These are phyloP conservation scores for Ichthyophthirius multifiliis DNA, from an alignment of 169 alveolate species.

Conservation along the genomic window DNA sequence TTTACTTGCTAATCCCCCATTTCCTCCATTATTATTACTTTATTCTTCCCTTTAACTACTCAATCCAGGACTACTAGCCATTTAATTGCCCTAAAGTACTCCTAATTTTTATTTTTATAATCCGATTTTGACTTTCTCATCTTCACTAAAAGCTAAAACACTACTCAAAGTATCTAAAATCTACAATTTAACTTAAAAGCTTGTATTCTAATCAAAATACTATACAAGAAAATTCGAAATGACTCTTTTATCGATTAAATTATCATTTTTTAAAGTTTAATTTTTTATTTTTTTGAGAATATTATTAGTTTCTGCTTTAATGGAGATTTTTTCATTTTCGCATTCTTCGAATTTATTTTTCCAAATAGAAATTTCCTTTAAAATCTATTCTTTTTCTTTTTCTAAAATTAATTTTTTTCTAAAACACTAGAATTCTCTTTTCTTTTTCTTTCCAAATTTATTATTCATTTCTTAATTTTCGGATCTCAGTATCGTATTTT, in stretches of 20 bases:
- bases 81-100: neutral
- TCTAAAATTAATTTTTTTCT: neutral
- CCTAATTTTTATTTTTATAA: neutral
- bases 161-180: neutral
- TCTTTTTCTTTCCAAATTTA: neutral
- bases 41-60: no score
- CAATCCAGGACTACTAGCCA: no score
- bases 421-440: neutral
- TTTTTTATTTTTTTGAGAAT: neutral
- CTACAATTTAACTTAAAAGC: neutral
- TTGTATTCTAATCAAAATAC: neutral
- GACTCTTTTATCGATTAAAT: neutral
- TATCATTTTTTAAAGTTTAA: neutral
- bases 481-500: neutral
- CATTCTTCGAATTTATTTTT: neutral
- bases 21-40: neutral
- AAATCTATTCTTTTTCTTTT: neutral
- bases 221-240: neutral
- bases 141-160: neutral
- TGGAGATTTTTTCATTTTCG: neutral
- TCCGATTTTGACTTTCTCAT: neutral
- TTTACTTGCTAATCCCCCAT: neutral
- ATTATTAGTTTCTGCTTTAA: neutral
- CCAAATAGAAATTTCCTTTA: neutral
- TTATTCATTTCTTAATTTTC: neutral